A percentile compares a stretch with the other conserved stretches of the same genome.
Evolutionary conservation across 345 rosid genomes (phyloP).

Genomic region (Sonneratia caseolaris): DNA sequence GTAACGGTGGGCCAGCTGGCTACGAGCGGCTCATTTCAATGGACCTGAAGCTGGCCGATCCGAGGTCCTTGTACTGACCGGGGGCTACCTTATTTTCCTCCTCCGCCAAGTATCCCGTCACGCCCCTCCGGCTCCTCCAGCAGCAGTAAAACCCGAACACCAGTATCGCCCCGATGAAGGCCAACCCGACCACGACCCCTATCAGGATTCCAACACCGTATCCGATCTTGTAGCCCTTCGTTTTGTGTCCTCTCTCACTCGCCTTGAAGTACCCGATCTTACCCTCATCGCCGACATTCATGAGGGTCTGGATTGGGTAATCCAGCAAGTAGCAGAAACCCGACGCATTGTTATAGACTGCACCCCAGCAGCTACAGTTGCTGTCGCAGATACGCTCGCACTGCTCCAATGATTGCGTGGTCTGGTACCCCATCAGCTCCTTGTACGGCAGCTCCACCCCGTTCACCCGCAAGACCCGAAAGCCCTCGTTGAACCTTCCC

Average conservation of each 20-base stretch:
- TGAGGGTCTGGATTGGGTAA: conserved; percentile 67
- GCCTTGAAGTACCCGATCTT: conserved; percentile 71
- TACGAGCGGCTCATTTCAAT: conserved; percentile 40
- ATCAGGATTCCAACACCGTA: conserved; percentile 29
- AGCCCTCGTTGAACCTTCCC: conserved; percentile 2
- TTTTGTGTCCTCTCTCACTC: conserved; percentile 16
- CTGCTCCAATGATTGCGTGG: conserved; percentile 28
- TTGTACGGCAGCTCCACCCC: conserved; percentile 72
- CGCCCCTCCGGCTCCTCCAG: conserved; percentile 22
- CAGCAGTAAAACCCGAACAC: conserved; percentile 31
- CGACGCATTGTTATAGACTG: conserved; percentile 65
- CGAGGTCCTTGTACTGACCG: conserved; percentile 78
- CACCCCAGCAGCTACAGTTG: conserved; percentile 72
- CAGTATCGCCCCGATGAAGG: background rate
- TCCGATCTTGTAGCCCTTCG: conserved; percentile 16
- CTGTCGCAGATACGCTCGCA: conserved; percentile 52
- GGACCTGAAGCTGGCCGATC: conserved; percentile 71
- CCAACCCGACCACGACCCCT: conserved; percentile 18
- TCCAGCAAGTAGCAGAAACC: conserved; percentile 67
- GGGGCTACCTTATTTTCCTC: conserved; percentile 45
- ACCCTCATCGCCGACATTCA: conserved; percentile 39
- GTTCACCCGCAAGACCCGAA: conserved; percentile 35
- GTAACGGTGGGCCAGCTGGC: no score
- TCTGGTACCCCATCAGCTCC: conserved; percentile 40
- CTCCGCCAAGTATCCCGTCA: conserved; percentile 23